These are phyloP conservation scores for Codiaeum variegatum DNA, from an alignment of 441 rosid species.

Conservation along the genomic window DNA sequence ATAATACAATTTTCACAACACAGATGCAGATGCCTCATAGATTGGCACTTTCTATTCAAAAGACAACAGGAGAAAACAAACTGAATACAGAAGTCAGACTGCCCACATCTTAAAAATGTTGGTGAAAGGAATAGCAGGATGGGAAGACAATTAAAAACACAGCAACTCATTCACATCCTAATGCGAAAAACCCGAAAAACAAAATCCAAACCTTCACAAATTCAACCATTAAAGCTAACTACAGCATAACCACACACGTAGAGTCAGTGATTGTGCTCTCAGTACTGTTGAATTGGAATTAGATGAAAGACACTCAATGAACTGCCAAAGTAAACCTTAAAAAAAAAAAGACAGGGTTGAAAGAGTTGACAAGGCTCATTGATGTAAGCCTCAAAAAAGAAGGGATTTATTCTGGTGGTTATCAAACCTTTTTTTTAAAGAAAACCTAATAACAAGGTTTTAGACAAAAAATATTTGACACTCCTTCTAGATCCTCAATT, in stretches of 20 bases:
- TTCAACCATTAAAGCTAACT: background rate
- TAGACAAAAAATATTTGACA: background rate
- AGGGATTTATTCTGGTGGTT: background rate
- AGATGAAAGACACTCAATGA: background rate
- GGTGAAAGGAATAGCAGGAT: background rate
- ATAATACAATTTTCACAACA: background rate
- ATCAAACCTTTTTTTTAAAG: background rate
- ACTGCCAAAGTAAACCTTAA: background rate
- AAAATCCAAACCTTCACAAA: background rate
- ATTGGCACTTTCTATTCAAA: background rate
- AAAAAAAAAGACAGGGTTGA: background rate
- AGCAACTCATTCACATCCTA: background rate
- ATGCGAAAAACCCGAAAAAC: background rate
- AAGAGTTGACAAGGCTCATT: background rate
- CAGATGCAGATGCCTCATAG: background rate
- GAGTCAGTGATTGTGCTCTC: background rate
- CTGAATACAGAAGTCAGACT: background rate
- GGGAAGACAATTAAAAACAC: background rate
- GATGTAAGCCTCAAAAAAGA: background rate
- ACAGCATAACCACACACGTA: background rate
- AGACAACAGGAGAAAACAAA: slow-evolving; percentile 1
- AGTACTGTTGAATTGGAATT: background rate
- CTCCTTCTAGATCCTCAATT: background rate
- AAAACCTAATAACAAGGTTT: background rate
- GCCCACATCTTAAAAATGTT: background rate